Evolutionary conservation across 768 basidiomycete species (phyloP), one percentile per base, ranked within the genome.

Genomic region (Phaeolepiota aurea): DNA sequence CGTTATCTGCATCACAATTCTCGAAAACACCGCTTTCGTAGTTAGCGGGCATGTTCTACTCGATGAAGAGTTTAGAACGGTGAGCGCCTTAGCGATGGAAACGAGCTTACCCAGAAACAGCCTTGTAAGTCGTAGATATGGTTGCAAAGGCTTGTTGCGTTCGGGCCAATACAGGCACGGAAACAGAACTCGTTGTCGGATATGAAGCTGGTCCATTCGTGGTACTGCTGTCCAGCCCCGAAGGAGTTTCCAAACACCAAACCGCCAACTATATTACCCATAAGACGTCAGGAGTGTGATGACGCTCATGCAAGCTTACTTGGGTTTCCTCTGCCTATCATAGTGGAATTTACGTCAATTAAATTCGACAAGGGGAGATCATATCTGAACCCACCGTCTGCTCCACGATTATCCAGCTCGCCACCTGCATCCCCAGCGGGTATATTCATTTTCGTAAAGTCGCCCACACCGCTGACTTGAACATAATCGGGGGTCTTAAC

Each of bases 121-220:
- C 78, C 82, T 72, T 78, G 75, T 37, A 76, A 66, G 48, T 87
- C 85, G 47, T 79, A 87, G 49, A 83, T 81, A 65, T 91, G 84
- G 58, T 86, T 77, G 68, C 87, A 89, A 41, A 71, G 68, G 16
- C 61, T 58, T 3, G 67, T 70, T 1, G 78, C 71, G 40, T 77
- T 73, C 10, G 73, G 58, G 13, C 78, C 79, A 4, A 65, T 55
- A 61, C 89, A 92, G 3, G 79, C 66, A 46, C 87, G 86, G 54
- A 87, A 61, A 63, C 87, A 90, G 61, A 86, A 84, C 43, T 64
- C 56, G 32, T 46, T 55, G 20, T 73, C 73, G 15, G 85, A 87
- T 50, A 89, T 79, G 65, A 89, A 90, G 58, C 72, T 76, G 33
- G 84, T 88, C 89, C 90, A 92, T 55, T 89, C 82, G 49, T 85